Conservation (phyloP, 1,284 basidiomycete species). For the Ceratobasidium sp. region DNA sequence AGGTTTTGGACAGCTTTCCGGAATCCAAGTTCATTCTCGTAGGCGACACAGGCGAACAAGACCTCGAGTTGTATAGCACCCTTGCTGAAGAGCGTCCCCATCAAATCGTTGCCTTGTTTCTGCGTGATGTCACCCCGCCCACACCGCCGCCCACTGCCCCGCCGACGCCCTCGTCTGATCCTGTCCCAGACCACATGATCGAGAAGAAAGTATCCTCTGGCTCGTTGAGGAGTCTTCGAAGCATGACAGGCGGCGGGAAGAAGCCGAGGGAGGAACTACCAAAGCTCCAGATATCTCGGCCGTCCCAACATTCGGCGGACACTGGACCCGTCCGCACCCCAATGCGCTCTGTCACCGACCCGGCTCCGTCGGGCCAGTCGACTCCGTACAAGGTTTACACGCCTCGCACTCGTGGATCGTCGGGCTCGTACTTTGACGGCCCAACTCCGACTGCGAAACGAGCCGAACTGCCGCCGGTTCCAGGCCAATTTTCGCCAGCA, state of each 20-base stretch:
- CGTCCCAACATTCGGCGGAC: neutral
- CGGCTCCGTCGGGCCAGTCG: neutral
- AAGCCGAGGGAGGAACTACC: constrained; percentile 33
- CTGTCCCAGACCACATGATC: neutral
- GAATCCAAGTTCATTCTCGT: constrained; percentile 81
- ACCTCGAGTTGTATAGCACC: constrained; percentile 82
- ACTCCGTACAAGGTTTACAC: constrained; percentile 31
- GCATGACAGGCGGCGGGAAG: constrained; percentile 9
- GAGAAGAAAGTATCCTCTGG: constrained; percentile 58
- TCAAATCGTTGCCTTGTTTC: constrained; percentile 77
- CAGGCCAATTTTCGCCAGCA: neutral
- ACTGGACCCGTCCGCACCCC: neutral
- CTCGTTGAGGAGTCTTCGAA: constrained; percentile 62
- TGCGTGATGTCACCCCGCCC: constrained; percentile 71
- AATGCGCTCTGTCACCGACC: constrained; percentile 16
- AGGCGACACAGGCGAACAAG: constrained; percentile 90
- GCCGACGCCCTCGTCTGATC: constrained; percentile 6
- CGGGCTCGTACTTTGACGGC: constrained; percentile 25
- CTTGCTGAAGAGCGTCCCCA: constrained; percentile 72
- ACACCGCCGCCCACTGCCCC: constrained; percentile 50
- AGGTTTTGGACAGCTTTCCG: constrained; percentile 78
- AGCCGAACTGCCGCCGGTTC: neutral
- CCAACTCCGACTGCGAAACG: constrained; percentile 25
- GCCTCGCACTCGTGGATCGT: constrained; percentile 19
- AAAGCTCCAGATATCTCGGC: constrained; percentile 38